A percentile compares a stretch with the other conserved stretches of the same genome.
Conservation (phyloP, 345 rosid species). For the Excoecaria agallocha region DNA sequence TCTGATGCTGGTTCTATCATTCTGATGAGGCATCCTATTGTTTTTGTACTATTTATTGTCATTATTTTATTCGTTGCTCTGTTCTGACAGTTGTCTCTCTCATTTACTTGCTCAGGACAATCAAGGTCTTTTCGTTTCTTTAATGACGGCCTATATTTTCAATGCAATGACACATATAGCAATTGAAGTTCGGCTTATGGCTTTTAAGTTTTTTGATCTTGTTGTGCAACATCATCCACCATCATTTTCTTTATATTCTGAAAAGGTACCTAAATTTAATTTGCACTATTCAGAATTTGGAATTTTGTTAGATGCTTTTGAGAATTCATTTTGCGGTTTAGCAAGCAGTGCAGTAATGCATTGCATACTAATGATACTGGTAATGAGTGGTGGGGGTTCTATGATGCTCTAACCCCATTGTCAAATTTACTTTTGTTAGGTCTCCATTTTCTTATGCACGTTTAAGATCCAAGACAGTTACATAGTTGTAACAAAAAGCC, state of each 20-base stretch:
- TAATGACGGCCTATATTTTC: conserved; percentile 73
- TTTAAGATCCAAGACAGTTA: neutral
- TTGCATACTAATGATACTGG: neutral
- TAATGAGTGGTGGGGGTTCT: neutral
- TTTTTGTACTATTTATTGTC: conserved; percentile 4
- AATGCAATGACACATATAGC: conserved; percentile 71
- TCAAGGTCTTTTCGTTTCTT: conserved; percentile 62
- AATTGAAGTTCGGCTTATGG: conserved; percentile 82
- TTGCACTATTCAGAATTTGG: conserved; percentile 1
- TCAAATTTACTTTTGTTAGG: neutral
- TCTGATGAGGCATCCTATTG: neutral
- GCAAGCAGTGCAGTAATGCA: neutral
- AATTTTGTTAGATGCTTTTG: neutral
- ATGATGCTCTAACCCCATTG: neutral
- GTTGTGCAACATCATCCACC: conserved; percentile 63
- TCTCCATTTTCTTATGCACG: neutral
- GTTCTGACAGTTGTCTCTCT: conserved; percentile 26
- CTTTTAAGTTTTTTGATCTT: conserved; percentile 71
- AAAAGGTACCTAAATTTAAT: conserved; percentile 50
- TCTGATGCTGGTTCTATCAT: neutral
- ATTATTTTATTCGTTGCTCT: conserved; percentile 11
- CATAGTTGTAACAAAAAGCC: neutral
- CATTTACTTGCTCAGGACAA: conserved; percentile 54
- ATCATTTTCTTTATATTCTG: conserved; percentile 61
- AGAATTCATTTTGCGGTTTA: neutral